Evolutionary conservation across 495 filamentous ascomycete genomes (phyloP).

Genomic region (Aspergillus nidulans): DNA sequence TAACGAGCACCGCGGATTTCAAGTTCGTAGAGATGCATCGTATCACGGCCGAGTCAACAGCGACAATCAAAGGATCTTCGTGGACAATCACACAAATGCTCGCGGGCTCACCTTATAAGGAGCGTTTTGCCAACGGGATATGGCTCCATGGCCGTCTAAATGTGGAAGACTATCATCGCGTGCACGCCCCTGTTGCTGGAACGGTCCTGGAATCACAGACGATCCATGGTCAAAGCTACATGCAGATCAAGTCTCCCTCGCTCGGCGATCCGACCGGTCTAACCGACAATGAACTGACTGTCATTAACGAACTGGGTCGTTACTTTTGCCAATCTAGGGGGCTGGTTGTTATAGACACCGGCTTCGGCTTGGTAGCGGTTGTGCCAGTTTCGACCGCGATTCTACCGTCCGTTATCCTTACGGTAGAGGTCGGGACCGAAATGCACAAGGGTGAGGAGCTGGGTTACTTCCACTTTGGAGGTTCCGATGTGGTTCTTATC

Average conservation of each 20-base stretch:
- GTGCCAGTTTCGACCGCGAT: slow-evolving; percentile 41
- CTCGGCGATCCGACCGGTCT: background rate
- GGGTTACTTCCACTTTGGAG: slow-evolving; percentile 41
- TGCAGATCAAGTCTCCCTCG: no score
- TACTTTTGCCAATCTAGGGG: slow-evolving; percentile 1
- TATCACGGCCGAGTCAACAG: background rate
- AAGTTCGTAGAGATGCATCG: background rate
- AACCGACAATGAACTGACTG: background rate
- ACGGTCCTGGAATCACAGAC: background rate
- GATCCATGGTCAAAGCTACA: background rate
- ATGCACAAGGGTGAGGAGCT: slow-evolving; percentile 36
- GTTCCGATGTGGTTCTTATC: slow-evolving; percentile 35
- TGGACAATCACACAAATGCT: slow-evolving; percentile 3
- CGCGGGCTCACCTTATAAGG: background rate
- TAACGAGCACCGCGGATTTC: slow-evolving; percentile 3
- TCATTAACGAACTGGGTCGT: background rate
- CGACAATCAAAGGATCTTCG: background rate
- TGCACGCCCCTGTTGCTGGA: background rate
- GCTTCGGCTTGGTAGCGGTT: slow-evolving; percentile 28
- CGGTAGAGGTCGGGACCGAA: slow-evolving; percentile 21
- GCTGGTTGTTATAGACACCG: slow-evolving; percentile 1
- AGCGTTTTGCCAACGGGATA: background rate
- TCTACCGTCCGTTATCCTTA: slow-evolving; percentile 34
- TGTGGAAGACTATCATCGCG: slow-evolving; percentile 5
- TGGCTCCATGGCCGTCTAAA: slow-evolving; percentile 4